These are phyloP conservation scores for Domatiomyces catenatus DNA, from an alignment of 2,329 filamentous ascomycete species.

Conservation along the genomic window DNA sequence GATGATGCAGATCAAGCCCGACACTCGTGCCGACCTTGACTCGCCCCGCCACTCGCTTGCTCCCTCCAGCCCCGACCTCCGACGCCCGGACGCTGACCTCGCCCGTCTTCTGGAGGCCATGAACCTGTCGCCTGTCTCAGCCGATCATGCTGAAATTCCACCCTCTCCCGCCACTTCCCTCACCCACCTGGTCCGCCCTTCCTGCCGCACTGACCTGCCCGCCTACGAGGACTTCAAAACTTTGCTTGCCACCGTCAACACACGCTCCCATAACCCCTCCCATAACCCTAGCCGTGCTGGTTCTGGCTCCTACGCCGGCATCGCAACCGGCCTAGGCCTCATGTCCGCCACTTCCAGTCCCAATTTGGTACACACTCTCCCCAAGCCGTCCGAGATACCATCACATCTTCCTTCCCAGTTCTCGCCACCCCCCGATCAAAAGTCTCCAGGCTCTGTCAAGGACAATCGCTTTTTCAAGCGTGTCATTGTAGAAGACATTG, in stretches of 20 bases:
- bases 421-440: conserved; percentile 22
- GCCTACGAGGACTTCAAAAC: conserved; percentile 75
- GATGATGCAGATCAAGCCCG: conserved; percentile 64
- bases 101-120: conserved; percentile 46
- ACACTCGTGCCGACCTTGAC: conserved; percentile 53
- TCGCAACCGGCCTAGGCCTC: conserved; percentile 43
- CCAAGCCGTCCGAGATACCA: conserved; percentile 39
- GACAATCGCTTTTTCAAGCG: conserved; percentile 93
- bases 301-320: conserved; percentile 53
- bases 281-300: conserved; percentile 46
- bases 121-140: conserved; percentile 35
- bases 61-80: conserved; percentile 60
- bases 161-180: conserved; percentile 57
- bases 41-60: conserved; percentile 51
- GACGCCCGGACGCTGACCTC: conserved; percentile 38
- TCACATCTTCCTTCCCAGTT: conserved; percentile 28
- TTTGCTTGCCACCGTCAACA: conserved; percentile 49
- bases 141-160: conserved; percentile 36
- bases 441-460: conserved; percentile 45
- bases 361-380: conserved; percentile 40
- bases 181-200: conserved; percentile 64
- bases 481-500: conserved; percentile 74
- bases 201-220: conserved; percentile 65
- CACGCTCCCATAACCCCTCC: conserved; percentile 20
- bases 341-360: conserved; percentile 22